Evolutionary conservation across 2,329 filamentous ascomycete genomes (phyloP).

Genomic region (Didymella arachidicola): DNA sequence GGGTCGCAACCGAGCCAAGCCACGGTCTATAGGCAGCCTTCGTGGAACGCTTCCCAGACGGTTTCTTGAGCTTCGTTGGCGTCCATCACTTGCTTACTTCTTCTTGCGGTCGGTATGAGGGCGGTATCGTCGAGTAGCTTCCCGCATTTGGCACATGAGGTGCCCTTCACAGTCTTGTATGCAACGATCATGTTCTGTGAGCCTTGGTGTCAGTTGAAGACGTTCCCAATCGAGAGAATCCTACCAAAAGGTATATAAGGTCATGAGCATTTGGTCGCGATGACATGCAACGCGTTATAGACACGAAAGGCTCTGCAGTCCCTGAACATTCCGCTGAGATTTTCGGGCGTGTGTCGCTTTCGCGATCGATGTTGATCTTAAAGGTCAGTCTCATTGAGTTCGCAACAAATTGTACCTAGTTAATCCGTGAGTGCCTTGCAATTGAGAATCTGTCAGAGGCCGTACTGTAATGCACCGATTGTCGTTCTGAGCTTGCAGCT

Average conservation of each 20-base stretch:
- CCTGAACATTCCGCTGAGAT: constrained; percentile 45
- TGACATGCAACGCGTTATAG: constrained; percentile 46
- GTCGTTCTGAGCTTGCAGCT: constrained; percentile 36
- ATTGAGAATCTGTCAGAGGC: too few relatives aligned
- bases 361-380: constrained; percentile 37
- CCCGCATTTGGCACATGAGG: constrained; percentile 44
- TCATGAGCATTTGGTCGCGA: constrained; percentile 44
- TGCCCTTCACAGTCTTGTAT: constrained; percentile 45
- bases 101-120: constrained; percentile 42
- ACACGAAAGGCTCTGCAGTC: constrained; percentile 32
- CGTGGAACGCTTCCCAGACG: constrained; percentile 50
- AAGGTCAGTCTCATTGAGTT: constrained; percentile 38
- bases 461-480: constrained; percentile 39
- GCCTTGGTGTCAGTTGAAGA: constrained; percentile 21
- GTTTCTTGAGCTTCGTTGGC: constrained; percentile 29
- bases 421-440: constrained; percentile 7
- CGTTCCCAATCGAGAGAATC: constrained; percentile 5
- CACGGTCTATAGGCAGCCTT: constrained; percentile 38
- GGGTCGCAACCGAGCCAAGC: not conserved
- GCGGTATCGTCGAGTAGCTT: constrained; percentile 39
- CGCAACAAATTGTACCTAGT: constrained; percentile 39
- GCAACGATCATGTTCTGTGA: constrained; percentile 51
- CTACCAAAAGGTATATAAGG: constrained; percentile 46
- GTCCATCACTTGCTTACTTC: constrained; percentile 34
- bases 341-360: constrained; percentile 36